Evolutionary conservation across 768 basidiomycete genomes (phyloP), one percentile per base, ranked within the genome.

Genomic region (Ephemerocybe angulata): DNA sequence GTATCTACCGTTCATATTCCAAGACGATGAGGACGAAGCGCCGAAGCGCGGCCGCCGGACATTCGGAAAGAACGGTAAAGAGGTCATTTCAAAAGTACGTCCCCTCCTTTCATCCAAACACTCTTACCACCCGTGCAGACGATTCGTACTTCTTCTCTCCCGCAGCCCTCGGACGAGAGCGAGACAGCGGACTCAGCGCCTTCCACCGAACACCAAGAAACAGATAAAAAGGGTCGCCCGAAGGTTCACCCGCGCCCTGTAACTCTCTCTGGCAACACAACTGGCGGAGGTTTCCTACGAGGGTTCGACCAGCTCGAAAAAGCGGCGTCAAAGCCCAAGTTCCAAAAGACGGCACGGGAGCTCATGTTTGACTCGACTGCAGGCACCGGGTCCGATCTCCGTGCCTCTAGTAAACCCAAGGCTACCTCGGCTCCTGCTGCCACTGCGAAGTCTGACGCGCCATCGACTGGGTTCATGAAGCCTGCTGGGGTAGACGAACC

Each of bases 401-500:
- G 74, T 19, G 27, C 29, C 13, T 28, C 40, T 24, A 25, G 33
- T 53, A 43, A 42, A 17, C 3, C 53, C n/a, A 29, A 28, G 35
- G 11, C 42, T 24, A 21, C 42, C 24, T 10, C 42, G 31, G 8
- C 13, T 37, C 42, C 51, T 38, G 25, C 44, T 17, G 5, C 62
- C 13, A 31, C 59, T 17, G 50, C 57, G 19, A 15, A 60, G 30
- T 37, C 56, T 21, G 54, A 57, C 22, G 11, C 53, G 27, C 50
- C 46, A 42, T 44, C 66, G 25, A 52, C 52, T 31, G 60, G 63
- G 8, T 85, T 85, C 65, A 58, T 83, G 56, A 84, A 82, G 60
- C 84, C 84, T 30, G 70, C 75, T 42, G 83, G 82, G 28, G 75
- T 86, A 17, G 83, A 85, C 55, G 80, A 73, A 40, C 79, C 77